phyloP scores from a whole-genome alignment of 2,329 filamentous ascomycete genomes.

The Coleophoma eucalyptorum region DNA sequence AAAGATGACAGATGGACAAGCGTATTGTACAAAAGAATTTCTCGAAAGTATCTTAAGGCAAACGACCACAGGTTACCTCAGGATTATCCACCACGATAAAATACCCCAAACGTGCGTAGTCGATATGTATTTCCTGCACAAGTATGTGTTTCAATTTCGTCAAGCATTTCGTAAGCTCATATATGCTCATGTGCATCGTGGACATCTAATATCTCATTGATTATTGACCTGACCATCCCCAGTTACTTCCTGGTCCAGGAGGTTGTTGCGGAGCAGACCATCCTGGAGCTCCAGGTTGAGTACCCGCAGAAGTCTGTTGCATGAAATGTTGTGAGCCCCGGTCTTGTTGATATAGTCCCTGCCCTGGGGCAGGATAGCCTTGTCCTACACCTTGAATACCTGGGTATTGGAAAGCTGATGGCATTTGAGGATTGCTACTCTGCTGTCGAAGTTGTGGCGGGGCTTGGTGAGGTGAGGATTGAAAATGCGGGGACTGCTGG shows the following conservation, averaged over 20 bases:
- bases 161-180: no score
- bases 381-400: constrained; percentile 59
- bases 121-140: no score
- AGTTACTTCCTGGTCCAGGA: constrained; percentile 17
- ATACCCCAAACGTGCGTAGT: no score
- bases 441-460: constrained; percentile 59
- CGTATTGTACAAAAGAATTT: no score
- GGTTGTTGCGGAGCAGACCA: constrained; percentile 27
- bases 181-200: no score
- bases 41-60: no score
- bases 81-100: no score
- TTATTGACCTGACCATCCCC: constrained; percentile 24
- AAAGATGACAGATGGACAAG: no score
- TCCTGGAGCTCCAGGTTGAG: constrained; percentile 24
- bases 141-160: no score
- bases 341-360: constrained; percentile 57
- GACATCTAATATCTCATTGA: background rate
- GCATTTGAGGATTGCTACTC: constrained; percentile 49
- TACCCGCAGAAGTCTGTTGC: constrained; percentile 49
- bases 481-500: constrained; percentile 30
- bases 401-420: constrained; percentile 57
- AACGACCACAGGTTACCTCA: no score
- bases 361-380: constrained; percentile 49
- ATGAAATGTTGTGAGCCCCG: constrained; percentile 65
- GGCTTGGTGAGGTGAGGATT: constrained; percentile 48